Conservation (phyloP, 345 rosid genomes). For the Aethionema arabicum region DNA sequence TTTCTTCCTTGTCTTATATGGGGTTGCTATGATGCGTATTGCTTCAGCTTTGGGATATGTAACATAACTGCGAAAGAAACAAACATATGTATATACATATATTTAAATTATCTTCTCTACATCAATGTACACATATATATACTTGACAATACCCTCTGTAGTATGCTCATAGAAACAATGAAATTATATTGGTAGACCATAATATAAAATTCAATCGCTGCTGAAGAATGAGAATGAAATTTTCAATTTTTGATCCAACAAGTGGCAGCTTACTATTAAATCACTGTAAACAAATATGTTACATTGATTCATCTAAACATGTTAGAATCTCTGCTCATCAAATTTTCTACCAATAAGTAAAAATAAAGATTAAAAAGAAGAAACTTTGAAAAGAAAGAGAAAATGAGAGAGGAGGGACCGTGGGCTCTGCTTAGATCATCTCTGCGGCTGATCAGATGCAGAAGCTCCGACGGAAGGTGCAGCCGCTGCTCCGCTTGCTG, state of each 20-base stretch:
- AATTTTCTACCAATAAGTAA: constrained; percentile 16
- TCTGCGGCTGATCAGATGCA: constrained; percentile 80
- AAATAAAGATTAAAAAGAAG: not conserved
- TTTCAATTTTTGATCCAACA: constrained; percentile 16
- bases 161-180: too few species aligned
- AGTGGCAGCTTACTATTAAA: not conserved
- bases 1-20: constrained; percentile 2
- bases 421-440: constrained; percentile 46
- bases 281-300: constrained; percentile 23
- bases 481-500: constrained; percentile 59
- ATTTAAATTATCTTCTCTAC: too few species aligned
- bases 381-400: constrained; percentile 4
- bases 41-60: constrained; percentile 15
- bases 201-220: not conserved
- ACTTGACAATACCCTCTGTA: too few species aligned
- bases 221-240: not conserved
- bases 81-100: too few species aligned
- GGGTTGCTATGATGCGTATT: too few species aligned
- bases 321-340: constrained; percentile 32
- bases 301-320: constrained; percentile 38
- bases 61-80: too few species aligned
- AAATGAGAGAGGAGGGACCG: constrained; percentile 7
- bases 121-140: too few species aligned
- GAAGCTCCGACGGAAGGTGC: constrained; percentile 71
- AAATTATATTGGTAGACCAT: too few species aligned